Conservation (phyloP, 805 yeast genomes). For the Teunomyces aglyptinius region DNA sequence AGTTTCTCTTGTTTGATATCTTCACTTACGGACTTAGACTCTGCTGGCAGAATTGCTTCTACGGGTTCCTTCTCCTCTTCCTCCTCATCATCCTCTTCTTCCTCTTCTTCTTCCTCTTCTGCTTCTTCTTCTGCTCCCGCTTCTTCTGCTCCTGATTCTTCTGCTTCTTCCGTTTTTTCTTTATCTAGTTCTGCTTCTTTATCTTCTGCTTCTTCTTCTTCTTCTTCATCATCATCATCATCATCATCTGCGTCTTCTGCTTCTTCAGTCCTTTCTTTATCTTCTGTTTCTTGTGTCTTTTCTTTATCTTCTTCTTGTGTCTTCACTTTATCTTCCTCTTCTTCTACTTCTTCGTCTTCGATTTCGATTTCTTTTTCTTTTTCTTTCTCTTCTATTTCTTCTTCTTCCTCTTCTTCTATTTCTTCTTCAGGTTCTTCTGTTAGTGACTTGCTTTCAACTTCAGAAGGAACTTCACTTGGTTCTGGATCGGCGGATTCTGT, state of each 20-base stretch:
- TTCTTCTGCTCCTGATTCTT: too few species aligned
- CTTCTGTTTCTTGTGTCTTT: not conserved
- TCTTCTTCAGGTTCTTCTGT: not conserved
- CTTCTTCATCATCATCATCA: conserved; percentile 7
- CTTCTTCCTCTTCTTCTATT: not conserved
- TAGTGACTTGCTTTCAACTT: not conserved
- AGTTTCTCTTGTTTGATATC: conserved; percentile 11
- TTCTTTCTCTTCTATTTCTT: not conserved
- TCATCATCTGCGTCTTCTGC: conserved; percentile 4
- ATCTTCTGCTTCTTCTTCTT: conserved; percentile 6
- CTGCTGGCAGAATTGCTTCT: conserved; percentile 4
- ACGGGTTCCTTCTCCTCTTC: not conserved
- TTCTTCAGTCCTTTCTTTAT: not conserved
- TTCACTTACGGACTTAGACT: conserved; percentile 9
- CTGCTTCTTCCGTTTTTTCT: conserved; percentile 6
- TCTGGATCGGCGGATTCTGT: not conserved
- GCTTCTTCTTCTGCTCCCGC: conserved; percentile 9
- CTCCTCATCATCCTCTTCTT: not conserved
- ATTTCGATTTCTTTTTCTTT: too few species aligned
- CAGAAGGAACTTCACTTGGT: not conserved
- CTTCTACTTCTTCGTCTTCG: not conserved
- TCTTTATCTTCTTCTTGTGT: not conserved
- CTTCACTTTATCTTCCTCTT: not conserved
- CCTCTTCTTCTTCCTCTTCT: conserved; percentile 4
- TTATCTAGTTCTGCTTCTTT: conserved; percentile 6